Conservation (phyloP, 345 rosid genomes). For the Citrus sp. region DNA sequence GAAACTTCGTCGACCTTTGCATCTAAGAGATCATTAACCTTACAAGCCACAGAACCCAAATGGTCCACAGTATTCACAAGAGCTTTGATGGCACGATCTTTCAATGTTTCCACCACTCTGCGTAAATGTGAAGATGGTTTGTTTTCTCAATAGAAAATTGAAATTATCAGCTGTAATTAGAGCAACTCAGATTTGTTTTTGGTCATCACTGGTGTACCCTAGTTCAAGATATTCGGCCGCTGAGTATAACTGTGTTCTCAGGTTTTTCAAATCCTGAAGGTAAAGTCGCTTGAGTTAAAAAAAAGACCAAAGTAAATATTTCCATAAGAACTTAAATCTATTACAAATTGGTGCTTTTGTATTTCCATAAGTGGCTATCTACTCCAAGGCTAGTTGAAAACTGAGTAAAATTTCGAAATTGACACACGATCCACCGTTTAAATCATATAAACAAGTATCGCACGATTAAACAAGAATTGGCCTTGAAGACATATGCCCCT, state of each 20-base stretch:
- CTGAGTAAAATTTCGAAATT: neutral
- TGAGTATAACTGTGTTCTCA: slow-evolving; percentile 48
- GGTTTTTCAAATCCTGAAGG: slow-evolving; percentile 75
- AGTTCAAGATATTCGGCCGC: slow-evolving; percentile 93
- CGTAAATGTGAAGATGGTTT: slow-evolving; percentile 16
- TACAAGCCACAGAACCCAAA: slow-evolving; percentile 82
- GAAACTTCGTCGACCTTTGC: slow-evolving; percentile 83
- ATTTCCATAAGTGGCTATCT: neutral
- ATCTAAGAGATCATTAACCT: slow-evolving; percentile 77
- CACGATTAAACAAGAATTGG: neutral
- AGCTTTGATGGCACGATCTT: slow-evolving; percentile 79
- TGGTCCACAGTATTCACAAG: slow-evolving; percentile 86
- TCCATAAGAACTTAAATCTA: neutral
- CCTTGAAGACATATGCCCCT: neutral
- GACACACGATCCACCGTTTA: neutral
- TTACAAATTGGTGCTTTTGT: neutral
- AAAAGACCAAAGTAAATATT: neutral
- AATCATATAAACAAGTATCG: neutral
- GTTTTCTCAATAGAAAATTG: neutral
- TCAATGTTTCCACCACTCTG: slow-evolving; percentile 87
- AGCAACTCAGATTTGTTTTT: slow-evolving; percentile 71
- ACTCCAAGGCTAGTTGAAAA: neutral
- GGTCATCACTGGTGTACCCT: slow-evolving; percentile 71
- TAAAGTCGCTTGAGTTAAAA: neutral
- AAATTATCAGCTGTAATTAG: neutral